These are phyloP conservation scores for Dioszegia crocea DNA, from an alignment of 768 basidiomycete species.

Conservation along the genomic window DNA sequence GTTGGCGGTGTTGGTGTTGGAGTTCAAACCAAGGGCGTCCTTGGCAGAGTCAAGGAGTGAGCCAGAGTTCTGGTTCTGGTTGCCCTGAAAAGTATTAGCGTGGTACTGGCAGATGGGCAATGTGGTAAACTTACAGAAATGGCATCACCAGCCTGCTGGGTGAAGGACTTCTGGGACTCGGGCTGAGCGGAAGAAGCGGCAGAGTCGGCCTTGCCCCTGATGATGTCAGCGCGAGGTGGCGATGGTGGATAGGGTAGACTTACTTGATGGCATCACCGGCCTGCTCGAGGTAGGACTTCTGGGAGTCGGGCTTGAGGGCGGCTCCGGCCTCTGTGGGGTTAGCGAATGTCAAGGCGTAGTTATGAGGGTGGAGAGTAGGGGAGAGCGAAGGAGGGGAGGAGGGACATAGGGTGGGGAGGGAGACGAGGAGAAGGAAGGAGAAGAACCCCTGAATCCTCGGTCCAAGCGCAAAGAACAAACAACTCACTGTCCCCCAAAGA, in stretches of 20 bases:
- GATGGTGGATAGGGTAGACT: too few relatives aligned
- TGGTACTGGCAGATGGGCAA: not conserved
- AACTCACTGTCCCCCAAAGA: conserved; percentile 46
- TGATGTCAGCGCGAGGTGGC: conserved; percentile 14
- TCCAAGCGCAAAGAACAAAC: not conserved
- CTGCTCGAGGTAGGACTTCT: conserved; percentile 46
- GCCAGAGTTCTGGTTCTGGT: conserved; percentile 42
- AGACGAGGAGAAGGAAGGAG: too few relatives aligned
- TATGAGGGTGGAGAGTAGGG: not conserved
- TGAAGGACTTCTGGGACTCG: conserved; percentile 37
- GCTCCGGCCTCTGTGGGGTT: conserved; percentile 37
- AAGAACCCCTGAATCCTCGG: too few relatives aligned
- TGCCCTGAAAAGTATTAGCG: conserved; percentile 15
- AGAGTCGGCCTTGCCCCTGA: conserved; percentile 40
- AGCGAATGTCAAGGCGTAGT: not conserved
- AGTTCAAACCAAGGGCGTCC: conserved; percentile 13
- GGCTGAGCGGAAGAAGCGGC: conserved; percentile 44
- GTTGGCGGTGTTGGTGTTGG: conserved; percentile 5
- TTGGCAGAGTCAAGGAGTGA: conserved; percentile 41
- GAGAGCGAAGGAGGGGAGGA: not conserved
- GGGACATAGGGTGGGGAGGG: too few relatives aligned
- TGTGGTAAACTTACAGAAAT: conserved; percentile 14
- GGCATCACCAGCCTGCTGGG: conserved; percentile 32
- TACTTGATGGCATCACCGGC: conserved; percentile 6
- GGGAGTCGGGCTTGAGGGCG: conserved; percentile 46